Percentiles rank a stretch among this genome's conserved stretches.
Evolutionary conservation across 2,329 filamentous ascomycete genomes (phyloP).

Genomic region (Phyllosticta paracitricarpa): DNA sequence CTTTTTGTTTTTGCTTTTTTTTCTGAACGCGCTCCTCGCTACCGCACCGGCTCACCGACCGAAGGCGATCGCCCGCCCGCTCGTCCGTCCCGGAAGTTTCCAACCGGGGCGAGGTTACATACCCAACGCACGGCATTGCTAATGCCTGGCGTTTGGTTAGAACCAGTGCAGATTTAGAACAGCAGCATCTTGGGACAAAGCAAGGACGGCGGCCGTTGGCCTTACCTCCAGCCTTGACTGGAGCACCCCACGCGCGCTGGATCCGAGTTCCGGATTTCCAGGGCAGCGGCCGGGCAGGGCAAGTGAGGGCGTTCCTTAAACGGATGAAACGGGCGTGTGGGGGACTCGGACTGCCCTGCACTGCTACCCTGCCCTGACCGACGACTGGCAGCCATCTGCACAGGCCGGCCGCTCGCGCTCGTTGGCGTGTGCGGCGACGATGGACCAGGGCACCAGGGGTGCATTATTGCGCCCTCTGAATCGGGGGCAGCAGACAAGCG

Average conservation of each 20-base stretch:
- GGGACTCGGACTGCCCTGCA: background rate
- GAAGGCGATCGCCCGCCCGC: background rate
- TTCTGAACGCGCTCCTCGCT: background rate
- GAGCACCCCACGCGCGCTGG: background rate
- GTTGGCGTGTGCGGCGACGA: too few relatives aligned
- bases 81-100: background rate
- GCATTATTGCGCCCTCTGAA: too few relatives aligned
- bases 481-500: too few relatives aligned
- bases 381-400: background rate
- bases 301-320: background rate
- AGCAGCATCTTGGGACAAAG: background rate
- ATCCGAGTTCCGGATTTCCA: background rate
- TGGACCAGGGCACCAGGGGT: too few relatives aligned
- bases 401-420: too few relatives aligned
- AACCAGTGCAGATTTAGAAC: background rate
- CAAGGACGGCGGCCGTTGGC: background rate
- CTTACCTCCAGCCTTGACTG: background rate
- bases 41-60: background rate
- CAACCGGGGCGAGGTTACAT: background rate
- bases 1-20: background rate
- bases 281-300: background rate
- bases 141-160: background rate
- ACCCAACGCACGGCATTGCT: background rate
- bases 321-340: background rate
- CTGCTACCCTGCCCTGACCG: background rate